Conservation (phyloP, 331 rosid species). For the Telfairia occidentalis region DNA sequence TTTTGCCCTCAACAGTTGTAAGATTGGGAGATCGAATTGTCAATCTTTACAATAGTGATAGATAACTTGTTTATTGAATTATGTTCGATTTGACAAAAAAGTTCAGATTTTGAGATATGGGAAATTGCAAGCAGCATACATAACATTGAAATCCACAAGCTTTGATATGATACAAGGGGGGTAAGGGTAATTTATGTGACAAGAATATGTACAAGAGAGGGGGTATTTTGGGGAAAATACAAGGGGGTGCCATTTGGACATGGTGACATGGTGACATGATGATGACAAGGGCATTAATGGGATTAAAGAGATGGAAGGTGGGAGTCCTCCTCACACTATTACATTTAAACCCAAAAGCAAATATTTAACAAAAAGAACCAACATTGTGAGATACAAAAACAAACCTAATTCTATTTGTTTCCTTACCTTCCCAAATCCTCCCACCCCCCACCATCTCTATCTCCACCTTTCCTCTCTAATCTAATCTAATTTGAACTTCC, state of each 20-base stretch:
- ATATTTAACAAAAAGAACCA: neutral
- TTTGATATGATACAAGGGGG: constrained; percentile 2
- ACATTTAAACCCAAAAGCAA: neutral
- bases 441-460: neutral
- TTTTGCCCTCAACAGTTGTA: no score
- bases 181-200: neutral
- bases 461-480: neutral
- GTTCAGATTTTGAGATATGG: neutral
- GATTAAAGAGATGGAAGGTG: neutral
- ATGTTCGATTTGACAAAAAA: no score
- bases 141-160: neutral
- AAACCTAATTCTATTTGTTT: constrained; percentile 3
- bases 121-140: neutral
- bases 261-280: neutral
- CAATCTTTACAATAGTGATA: no score
- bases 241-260: neutral
- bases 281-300: neutral
- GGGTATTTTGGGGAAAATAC: constrained; percentile 7
- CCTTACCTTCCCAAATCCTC: neutral
- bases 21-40: no score
- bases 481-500: neutral
- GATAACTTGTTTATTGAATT: no score
- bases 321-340: neutral
- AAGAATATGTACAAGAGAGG: neutral
- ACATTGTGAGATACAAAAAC: neutral